Base-by-base conservation (phyloP, 2,329 filamentous ascomycete genomes). In the Trichoderma sp. region DNA sequence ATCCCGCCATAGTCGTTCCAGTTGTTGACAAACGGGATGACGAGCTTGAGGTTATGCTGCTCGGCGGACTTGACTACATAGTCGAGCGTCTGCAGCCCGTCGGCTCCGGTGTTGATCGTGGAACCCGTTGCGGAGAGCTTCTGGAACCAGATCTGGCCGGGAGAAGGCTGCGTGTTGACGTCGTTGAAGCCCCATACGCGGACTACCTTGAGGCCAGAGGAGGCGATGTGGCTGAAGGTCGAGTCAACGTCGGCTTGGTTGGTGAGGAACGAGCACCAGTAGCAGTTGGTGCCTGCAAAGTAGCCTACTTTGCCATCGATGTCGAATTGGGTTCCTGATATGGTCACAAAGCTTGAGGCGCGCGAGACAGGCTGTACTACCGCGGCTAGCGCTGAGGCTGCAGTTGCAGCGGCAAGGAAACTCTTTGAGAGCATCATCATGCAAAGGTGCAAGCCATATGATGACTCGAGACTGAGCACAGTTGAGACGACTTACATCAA, bases 1-100 rank as follows among this genome's bases (percentile, higher is more conserved):
- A 90, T 90, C 39, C 88, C 88, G 19, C 87, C 88, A 39, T 88
- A 89, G 70, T 90, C 88, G 48, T 78, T 78, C 86, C 87, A 90
- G 75, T 90, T 87, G 75, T 90, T 90, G 52, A 89, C 85, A 43
- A 88, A 86, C 69, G 85, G 83, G 72, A 88, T 83, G 68, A 90
- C 87, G 15, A 90, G 76, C 73, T 88, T 88, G 70, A 90, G 80
- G 5, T 83, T 84, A 63, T 84, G 79, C 50, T 79, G 78, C 74
- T 88, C 86, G 2, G 87, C 87, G 0, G 83, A 78, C 26, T 80
- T 73, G 55, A 90, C 86, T 1, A 90, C 86, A 56, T 84, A 85
- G 69, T 90, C 88, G 6, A 90, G 81, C 5, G 71, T 69, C 74
- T 87, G 81, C 2, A 90, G 81, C 1, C 88, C 87, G 69, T 88